Percentiles rank a stretch among this genome's conserved stretches.
Evolutionary conservation across 192 early-diverging fungal species (phyloP).

Genomic region (Umbelopsis sp.): DNA sequence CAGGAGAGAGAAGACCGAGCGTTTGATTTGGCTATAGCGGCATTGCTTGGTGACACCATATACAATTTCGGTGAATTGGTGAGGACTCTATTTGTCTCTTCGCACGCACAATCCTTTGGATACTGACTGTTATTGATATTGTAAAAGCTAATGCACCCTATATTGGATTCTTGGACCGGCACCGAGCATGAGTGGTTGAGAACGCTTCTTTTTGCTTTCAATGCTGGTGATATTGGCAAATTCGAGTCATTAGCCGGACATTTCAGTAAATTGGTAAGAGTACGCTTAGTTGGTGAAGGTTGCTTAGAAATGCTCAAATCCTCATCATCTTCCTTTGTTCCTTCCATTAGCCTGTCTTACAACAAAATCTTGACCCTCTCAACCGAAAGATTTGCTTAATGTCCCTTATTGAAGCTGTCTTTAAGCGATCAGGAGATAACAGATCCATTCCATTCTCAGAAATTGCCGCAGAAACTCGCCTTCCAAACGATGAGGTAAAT

Average conservation of each 20-base stretch:
- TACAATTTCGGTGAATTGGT: constrained; percentile 99
- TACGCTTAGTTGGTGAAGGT: constrained; percentile 21
- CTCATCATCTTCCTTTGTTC: neutral
- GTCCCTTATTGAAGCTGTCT: constrained; percentile 94
- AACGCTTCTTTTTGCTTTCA: constrained; percentile 87
- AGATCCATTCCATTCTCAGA: constrained; percentile 76
- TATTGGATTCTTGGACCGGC: constrained; percentile 74
- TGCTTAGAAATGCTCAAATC: neutral
- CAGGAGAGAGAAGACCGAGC: constrained; percentile 88
- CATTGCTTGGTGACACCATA: constrained; percentile 91
- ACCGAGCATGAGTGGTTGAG: constrained; percentile 88
- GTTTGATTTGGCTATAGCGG: constrained; percentile 87
- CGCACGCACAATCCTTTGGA: neutral
- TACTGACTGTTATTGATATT: neutral
- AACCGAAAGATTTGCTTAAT: constrained; percentile 97
- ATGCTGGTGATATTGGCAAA: constrained; percentile 90
- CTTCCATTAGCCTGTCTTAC: constrained; percentile 71
- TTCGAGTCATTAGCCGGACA: constrained; percentile 80
- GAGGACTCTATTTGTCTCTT: constrained; percentile 26
- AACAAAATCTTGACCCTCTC: constrained; percentile 71
- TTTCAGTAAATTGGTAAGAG: constrained; percentile 62
- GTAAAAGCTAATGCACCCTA: constrained; percentile 81
- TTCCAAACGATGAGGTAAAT: constrained; percentile 70
- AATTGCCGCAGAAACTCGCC: constrained; percentile 82
- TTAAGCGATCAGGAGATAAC: constrained; percentile 77